A percentile compares a stretch with the other conserved stretches of the same genome.
phyloP scores from a whole-genome alignment of 495 filamentous ascomycete genomes.

The Durotheca rogersii region DNA sequence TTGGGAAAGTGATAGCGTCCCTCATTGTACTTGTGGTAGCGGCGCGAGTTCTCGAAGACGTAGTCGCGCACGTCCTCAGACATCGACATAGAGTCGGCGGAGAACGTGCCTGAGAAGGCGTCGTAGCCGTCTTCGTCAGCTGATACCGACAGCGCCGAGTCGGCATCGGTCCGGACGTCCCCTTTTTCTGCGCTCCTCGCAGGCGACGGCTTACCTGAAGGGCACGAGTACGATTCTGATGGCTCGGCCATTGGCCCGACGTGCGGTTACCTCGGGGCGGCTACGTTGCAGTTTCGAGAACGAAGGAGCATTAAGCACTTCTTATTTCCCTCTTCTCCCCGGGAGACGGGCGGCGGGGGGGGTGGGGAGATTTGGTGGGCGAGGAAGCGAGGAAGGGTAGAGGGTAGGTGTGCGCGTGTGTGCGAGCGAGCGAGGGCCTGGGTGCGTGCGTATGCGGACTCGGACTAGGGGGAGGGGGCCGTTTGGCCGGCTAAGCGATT shows the following conservation, averaged over 20 bases:
- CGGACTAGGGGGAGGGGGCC: too few species aligned
- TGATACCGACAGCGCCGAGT: conserved; percentile 25
- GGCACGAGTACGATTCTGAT: conserved; percentile 10
- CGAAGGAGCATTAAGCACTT: conserved; percentile 13
- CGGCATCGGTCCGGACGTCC: conserved; percentile 11
- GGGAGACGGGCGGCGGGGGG: not conserved
- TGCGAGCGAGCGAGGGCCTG: too few species aligned
- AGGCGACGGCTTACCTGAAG: conserved; percentile 18
- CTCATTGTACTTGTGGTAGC: conserved; percentile 61
- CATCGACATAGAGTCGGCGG: conserved; percentile 27
- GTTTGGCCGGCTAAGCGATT: too few species aligned
- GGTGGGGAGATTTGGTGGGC: too few species aligned
- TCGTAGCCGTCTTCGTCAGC: conserved; percentile 25
- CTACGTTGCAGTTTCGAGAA: conserved; percentile 13
- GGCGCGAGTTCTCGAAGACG: conserved; percentile 59
- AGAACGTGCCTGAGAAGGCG: conserved; percentile 17
- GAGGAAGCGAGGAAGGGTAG: too few species aligned
- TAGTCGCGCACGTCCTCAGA: conserved; percentile 49
- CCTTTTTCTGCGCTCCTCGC: conserved; percentile 15
- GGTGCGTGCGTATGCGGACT: too few species aligned
- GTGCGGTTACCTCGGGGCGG: conserved; percentile 2
- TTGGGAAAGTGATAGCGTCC: conserved; percentile 60
- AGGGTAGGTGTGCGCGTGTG: too few species aligned
- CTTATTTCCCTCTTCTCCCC: conserved; percentile 6
- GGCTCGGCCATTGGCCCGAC: conserved; percentile 23